Base-by-base conservation (phyloP, 208 protist genomes). In the Leishmania aethiopica region DNA sequence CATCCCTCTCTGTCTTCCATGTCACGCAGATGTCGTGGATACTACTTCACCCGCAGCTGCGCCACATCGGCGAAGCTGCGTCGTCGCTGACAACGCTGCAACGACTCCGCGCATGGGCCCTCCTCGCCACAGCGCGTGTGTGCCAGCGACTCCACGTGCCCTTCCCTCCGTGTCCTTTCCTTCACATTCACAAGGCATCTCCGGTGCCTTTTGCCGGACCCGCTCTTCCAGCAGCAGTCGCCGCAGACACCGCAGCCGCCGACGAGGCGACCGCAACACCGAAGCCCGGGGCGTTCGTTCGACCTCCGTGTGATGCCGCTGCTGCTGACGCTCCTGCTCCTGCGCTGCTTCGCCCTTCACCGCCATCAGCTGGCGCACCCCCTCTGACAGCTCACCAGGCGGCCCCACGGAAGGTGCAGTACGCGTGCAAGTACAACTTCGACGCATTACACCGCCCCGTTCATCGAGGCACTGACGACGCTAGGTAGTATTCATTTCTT, bases 11-110 rank as follows among this genome's bases (percentile, higher is more conserved):
- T 2, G 66, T 86, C 5, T 82, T 83, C 37, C 37, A 77, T 32
- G 69, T 96, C 6, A 75, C 84, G 66, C 40, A 67, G 28, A 66
- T 89, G n/a, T 89, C 83, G 77, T 94, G 91, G 92, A 80, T 85
- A 67, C 72, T 92, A 49, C 74, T 93, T 42, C 77, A 86, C 53
- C 88, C 90, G 11, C 75, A 82, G 25, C 53, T 96, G 22, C 75
- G 86, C 59, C 77, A 77, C 32, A 53, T 32, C 84, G n/a, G 35
- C 59, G 73, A 75, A 11, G 15, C 57, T 7, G 19, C 71, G 3
- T 35, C 82, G 37, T 59, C 60, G 22, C 40, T 25, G n/a, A 55
- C 42, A 45, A 40, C 75, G 66, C 57, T 86, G 32, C 40, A 62
- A 15, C 40, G 45, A 55, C 60, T 86, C 15, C 53, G 55, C 5